A percentile compares a stretch with the other conserved stretches of the same genome.
These are phyloP conservation scores for Cordia subcordata DNA, from an alignment of 257 asterid genomes.

Conservation along the genomic window DNA sequence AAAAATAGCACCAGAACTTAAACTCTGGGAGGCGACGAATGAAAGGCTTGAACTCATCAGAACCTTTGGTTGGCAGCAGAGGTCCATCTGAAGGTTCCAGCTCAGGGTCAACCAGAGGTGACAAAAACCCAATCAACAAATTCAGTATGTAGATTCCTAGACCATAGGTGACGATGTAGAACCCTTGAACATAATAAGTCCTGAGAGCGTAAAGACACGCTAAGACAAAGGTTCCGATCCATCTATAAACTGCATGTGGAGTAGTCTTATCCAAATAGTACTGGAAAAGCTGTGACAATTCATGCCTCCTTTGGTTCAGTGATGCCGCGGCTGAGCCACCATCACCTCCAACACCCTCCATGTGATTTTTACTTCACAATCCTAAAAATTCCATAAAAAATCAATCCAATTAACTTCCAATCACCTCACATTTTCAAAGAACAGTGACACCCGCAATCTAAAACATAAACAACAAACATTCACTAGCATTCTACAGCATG, in stretches of 20 bases:
- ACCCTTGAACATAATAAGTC: conserved; percentile 69
- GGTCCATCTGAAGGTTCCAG: conserved; percentile 81
- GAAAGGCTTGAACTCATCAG: conserved; percentile 95
- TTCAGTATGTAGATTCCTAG: conserved; percentile 88
- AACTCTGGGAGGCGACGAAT: conserved; percentile 98
- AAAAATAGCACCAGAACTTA: conserved; percentile 70
- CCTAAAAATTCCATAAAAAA: conserved; percentile 16
- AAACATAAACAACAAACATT: too few relatives aligned
- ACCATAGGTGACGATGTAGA: conserved; percentile 83
- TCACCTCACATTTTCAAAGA: too few relatives aligned
- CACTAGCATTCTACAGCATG: too few relatives aligned
- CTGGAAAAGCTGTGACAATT: conserved; percentile 69
- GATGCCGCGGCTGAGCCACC: conserved; percentile 58
- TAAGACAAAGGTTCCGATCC: conserved; percentile 67
- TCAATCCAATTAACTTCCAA: too few relatives aligned
- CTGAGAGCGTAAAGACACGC: conserved; percentile 67
- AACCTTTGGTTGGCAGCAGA: conserved; percentile 83
- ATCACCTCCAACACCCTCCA: conserved; percentile 54
- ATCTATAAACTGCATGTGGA: conserved; percentile 77
- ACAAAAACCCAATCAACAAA: conserved; percentile 86
- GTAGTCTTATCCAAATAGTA: conserved; percentile 80
- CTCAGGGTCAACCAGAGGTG: conserved; percentile 97
- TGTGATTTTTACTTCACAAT: conserved; percentile 15
- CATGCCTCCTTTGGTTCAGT: conserved; percentile 67
- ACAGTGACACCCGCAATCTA: too few relatives aligned